These are phyloP conservation scores for Escallonia herrerae DNA, from an alignment of 129 eudicot genomes.

Conservation along the genomic window DNA sequence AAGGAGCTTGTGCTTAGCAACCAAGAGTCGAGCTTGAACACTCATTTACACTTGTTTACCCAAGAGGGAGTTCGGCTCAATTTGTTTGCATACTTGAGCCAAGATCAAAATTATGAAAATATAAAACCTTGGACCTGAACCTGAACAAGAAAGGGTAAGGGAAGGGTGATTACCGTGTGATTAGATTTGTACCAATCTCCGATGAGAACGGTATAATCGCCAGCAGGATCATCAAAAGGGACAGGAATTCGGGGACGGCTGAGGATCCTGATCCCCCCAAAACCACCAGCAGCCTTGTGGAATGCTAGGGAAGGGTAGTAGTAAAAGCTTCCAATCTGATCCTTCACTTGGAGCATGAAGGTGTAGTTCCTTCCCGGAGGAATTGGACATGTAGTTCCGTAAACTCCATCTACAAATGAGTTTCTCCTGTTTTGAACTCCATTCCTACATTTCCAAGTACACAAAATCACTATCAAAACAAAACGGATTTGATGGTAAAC, in stretches of 20 bases:
- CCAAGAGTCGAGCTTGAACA: no score
- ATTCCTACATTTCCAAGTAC: conserved; percentile 36
- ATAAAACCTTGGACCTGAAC: not conserved
- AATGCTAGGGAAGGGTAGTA: conserved; percentile 83
- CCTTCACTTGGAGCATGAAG: conserved; percentile 80
- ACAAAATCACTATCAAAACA: not conserved
- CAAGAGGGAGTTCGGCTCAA: no score
- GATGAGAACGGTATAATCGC: conserved; percentile 61
- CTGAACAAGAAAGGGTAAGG: not conserved
- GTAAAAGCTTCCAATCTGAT: conserved; percentile 93
- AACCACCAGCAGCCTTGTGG: conserved; percentile 97
- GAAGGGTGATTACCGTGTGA: conserved; percentile 55
- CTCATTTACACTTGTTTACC: no score
- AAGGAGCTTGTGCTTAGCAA: no score
- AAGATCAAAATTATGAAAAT: no score
- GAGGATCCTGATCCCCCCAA: conserved; percentile 78
- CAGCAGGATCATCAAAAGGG: conserved; percentile 66
- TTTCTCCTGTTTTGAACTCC: conserved; percentile 85
- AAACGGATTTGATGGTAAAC: no score
- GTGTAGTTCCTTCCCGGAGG: conserved; percentile 94
- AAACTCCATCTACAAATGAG: conserved; percentile 85
- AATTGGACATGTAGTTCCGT: conserved; percentile 91
- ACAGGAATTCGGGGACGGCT: conserved; percentile 87
- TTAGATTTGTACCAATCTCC: conserved; percentile 90
- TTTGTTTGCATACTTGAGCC: no score